Conservation (phyloP, 2,329 filamentous ascomycete species). For the Biscogniauxia sp. region DNA sequence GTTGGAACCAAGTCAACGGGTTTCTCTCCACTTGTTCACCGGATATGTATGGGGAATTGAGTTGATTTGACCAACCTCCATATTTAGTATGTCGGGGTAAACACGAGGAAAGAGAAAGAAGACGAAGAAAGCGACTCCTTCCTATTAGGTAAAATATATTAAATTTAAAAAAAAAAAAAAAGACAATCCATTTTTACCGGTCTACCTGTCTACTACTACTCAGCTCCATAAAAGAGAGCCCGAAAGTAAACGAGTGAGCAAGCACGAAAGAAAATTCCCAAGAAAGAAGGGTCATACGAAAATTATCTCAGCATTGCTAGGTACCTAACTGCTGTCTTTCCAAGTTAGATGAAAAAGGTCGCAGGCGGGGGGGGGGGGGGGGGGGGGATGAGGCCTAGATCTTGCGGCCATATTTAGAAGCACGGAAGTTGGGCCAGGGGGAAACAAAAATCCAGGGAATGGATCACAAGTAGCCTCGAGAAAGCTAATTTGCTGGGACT, state of each 20-base stretch:
- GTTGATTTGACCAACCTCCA: neutral
- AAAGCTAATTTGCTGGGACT: neutral
- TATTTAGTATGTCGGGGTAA: neutral
- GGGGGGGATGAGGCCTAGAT: neutral
- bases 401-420: neutral
- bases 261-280: neutral
- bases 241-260: neutral
- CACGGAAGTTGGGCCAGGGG: neutral
- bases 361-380: no score
- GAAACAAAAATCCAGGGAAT: neutral
- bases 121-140: neutral
- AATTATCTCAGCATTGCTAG: no score
- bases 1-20: no score
- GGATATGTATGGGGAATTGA: no score
- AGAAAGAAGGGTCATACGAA: no score
- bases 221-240: no score
- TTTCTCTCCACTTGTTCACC: no score
- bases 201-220: neutral
- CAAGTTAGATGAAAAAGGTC: neutral
- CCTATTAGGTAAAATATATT: neutral
- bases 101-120: neutral
- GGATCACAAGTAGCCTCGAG: neutral
- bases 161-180: neutral
- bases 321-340: neutral
- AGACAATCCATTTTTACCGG: neutral